Conservation (phyloP, 2,329 filamentous ascomycete genomes). For the Cladosporium phlei region DNA sequence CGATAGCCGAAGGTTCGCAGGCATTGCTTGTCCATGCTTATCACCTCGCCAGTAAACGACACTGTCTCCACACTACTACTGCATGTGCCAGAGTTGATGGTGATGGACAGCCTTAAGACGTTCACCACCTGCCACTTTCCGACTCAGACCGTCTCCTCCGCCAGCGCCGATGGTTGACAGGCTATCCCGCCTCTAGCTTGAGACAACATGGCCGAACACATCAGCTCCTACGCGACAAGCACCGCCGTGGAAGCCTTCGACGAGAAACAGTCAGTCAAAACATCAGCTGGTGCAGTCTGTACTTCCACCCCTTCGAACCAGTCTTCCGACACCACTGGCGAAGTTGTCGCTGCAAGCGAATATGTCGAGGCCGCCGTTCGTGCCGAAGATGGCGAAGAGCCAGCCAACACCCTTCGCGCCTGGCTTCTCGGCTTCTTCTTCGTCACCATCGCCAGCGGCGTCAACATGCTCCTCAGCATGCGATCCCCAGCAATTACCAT, state of each 20-base stretch:
- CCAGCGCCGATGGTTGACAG: not conserved
- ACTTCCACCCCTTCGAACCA: not conserved
- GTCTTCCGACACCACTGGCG: not conserved
- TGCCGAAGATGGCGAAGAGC: conserved; percentile 41
- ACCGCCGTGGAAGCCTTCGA: not conserved
- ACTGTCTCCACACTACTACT: not conserved
- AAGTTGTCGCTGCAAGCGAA: conserved; percentile 9
- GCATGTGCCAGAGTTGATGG: not conserved
- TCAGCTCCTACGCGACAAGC: not conserved
- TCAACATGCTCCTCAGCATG: conserved; percentile 79
- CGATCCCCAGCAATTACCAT: conserved; percentile 86
- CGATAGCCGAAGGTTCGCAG: not conserved
- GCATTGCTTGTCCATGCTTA: conserved; percentile 3
- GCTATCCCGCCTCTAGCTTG: not conserved
- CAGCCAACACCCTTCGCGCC: conserved; percentile 37
- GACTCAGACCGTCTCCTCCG: not conserved
- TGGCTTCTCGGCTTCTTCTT: conserved; percentile 44
- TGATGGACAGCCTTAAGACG: not conserved
- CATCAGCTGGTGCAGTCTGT: not conserved
- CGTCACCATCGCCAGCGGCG: conserved; percentile 38
- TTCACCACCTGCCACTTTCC: not conserved
- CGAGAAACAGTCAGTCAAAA: not conserved
- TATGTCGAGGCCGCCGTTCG: conserved; percentile 42
- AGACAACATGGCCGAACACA: not conserved
- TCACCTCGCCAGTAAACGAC: not conserved